A percentile compares a stretch with the other conserved stretches of the same genome.
These are phyloP conservation scores for Yarrowia sp. DNA, from an alignment of 805 yeast species.

Conservation along the genomic window DNA sequence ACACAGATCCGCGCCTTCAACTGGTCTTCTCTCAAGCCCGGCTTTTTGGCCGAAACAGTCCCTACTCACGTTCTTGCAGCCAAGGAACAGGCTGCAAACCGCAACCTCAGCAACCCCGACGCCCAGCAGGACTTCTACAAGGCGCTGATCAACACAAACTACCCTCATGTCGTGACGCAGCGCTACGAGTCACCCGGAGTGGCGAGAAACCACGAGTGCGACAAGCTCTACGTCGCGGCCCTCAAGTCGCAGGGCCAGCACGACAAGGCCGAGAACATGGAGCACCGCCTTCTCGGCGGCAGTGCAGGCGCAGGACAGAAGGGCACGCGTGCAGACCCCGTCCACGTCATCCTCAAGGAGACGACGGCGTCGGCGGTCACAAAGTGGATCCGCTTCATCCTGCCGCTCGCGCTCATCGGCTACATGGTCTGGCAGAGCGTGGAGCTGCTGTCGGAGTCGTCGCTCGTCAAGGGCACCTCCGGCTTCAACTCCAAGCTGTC, in stretches of 20 bases:
- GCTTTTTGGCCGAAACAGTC: slow-evolving; percentile 24
- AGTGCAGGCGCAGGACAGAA: slow-evolving; percentile 10
- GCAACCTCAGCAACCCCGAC: slow-evolving; percentile 61
- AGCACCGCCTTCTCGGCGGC: slow-evolving; percentile 4
- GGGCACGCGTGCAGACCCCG: slow-evolving; percentile 60
- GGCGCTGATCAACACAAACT: slow-evolving; percentile 69
- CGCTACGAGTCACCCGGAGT: slow-evolving; percentile 94
- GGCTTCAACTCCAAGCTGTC: slow-evolving; percentile 38
- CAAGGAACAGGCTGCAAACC: slow-evolving; percentile 85
- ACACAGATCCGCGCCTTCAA: background rate
- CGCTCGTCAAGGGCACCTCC: slow-evolving; percentile 58
- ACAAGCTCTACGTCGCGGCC: slow-evolving; percentile 76
- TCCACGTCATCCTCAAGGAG: slow-evolving; percentile 91
- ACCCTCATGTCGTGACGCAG: slow-evolving; percentile 95
- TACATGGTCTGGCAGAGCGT: slow-evolving; percentile 80
- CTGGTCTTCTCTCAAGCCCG: slow-evolving; percentile 16
- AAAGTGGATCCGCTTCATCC: slow-evolving; percentile 84
- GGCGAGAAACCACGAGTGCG: slow-evolving; percentile 76
- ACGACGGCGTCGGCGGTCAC: slow-evolving; percentile 73
- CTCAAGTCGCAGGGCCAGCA: slow-evolving; percentile 71
- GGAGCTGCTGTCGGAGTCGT: slow-evolving; percentile 75
- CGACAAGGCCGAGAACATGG: slow-evolving; percentile 69
- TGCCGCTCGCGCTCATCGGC: slow-evolving; percentile 74
- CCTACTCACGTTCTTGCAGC: slow-evolving; percentile 44
- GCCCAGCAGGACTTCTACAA: slow-evolving; percentile 83